A percentile compares a stretch with the other conserved stretches of the same genome.
Conservation (phyloP, 306 rosid genomes). For the Albizia julibrissin region DNA sequence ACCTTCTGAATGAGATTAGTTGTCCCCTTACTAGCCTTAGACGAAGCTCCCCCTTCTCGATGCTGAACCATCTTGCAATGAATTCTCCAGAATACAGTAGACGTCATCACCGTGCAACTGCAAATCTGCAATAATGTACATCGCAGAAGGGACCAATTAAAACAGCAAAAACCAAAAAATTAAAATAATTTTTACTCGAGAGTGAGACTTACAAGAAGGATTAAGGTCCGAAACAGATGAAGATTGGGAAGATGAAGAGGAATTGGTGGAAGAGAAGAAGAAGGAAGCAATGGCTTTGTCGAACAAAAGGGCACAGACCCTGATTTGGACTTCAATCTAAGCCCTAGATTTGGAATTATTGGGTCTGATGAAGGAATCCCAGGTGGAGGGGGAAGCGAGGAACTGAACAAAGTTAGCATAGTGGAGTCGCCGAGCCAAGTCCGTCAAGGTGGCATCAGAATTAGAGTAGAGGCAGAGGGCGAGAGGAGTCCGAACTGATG, state of each 20-base stretch:
- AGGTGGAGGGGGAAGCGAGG: slow-evolving; percentile 70
- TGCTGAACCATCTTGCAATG: slow-evolving; percentile 55
- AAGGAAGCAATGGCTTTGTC: slow-evolving; percentile 82
- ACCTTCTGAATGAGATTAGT: no score
- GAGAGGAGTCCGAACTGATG: no score
- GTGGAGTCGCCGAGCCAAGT: slow-evolving; percentile 78
- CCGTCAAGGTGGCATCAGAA: no score
- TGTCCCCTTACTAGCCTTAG: no score
- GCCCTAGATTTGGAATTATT: slow-evolving; percentile 73
- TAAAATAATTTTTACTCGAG: not conserved
- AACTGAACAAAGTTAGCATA: no score
- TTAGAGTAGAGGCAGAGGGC: no score
- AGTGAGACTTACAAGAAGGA: slow-evolving; percentile 52
- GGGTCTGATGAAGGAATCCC: slow-evolving; percentile 76
- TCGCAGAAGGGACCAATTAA: no score
- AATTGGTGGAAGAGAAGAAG: slow-evolving; percentile 46
- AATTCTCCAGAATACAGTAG: no score
- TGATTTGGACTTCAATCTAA: slow-evolving; percentile 75
- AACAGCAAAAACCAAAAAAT: no score
- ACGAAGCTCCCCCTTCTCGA: slow-evolving; percentile 43
- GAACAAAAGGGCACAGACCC: slow-evolving; percentile 91
- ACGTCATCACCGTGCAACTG: no score
- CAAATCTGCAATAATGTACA: no score
- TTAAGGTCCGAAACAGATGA: slow-evolving; percentile 58
- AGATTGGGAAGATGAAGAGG: slow-evolving; percentile 30